phyloP scores from a whole-genome alignment of 148 eudicot genomes.

The Rhododendron henanense region DNA sequence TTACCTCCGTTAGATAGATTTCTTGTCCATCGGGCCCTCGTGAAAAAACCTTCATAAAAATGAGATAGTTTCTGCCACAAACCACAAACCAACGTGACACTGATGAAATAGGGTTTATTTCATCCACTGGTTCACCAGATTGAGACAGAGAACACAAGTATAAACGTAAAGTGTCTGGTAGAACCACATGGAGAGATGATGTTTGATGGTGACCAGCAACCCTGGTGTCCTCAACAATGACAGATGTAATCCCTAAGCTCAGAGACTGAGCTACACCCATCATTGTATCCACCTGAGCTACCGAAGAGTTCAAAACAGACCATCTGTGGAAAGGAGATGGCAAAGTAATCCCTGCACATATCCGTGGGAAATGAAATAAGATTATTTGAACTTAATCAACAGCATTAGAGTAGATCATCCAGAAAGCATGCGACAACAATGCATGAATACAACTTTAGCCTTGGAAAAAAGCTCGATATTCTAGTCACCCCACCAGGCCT shows the following conservation, averaged over 20 bases:
- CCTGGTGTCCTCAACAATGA: slow-evolving; percentile 77
- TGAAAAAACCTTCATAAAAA: slow-evolving; percentile 59
- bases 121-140: slow-evolving; percentile 58
- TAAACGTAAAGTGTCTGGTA: slow-evolving; percentile 63
- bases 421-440: neutral
- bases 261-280: slow-evolving; percentile 53
- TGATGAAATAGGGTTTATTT: slow-evolving; percentile 43
- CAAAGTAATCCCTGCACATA: slow-evolving; percentile 52
- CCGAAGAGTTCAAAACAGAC: slow-evolving; percentile 64
- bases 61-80: slow-evolving; percentile 55
- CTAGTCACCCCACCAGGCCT: neutral
- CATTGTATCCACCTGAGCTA: slow-evolving; percentile 53
- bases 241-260: slow-evolving; percentile 61
- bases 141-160: slow-evolving; percentile 56
- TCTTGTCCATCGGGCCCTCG: slow-evolving; percentile 54
- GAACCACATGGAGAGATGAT: slow-evolving; percentile 76
- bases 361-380: slow-evolving; percentile 7
- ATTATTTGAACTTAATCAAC: neutral
- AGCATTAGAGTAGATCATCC: neutral
- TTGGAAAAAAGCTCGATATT: neutral
- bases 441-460: neutral
- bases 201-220: slow-evolving; percentile 75
- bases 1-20: slow-evolving; percentile 65
- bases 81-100: slow-evolving; percentile 73
- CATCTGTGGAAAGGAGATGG: slow-evolving; percentile 83